These are phyloP conservation scores for Apiospora kogelbergensis DNA, from an alignment of 2,329 filamentous ascomycete genomes.

Conservation along the genomic window DNA sequence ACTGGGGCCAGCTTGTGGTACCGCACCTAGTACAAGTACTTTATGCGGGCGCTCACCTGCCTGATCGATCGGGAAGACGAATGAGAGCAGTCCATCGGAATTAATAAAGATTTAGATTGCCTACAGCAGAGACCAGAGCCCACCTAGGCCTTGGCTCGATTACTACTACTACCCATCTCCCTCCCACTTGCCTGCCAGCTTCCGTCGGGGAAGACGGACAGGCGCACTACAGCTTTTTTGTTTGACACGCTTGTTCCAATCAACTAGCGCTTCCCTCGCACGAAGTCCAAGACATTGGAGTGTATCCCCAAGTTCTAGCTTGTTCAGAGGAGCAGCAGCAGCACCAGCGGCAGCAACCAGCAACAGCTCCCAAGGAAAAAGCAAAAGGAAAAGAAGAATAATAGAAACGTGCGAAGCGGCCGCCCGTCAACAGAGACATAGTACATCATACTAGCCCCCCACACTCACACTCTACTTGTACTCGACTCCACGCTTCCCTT, in stretches of 20 bases:
- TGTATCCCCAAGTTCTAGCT: slow-evolving; percentile 21
- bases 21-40: slow-evolving; percentile 7
- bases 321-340: not conserved
- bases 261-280: slow-evolving; percentile 20
- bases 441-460: slow-evolving; percentile 18
- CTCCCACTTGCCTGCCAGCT: slow-evolving; percentile 8
- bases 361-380: slow-evolving; percentile 13
- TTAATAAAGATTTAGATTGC: slow-evolving; percentile 1
- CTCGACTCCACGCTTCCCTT: slow-evolving; percentile 13
- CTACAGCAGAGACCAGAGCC: not conserved
- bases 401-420: not conserved
- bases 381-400: not conserved
- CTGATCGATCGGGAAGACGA: slow-evolving; percentile 10
- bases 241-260: slow-evolving; percentile 23
- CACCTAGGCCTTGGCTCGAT: not conserved
- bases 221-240: slow-evolving; percentile 24
- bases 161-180: not conserved
- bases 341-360: not conserved
- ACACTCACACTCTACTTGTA: slow-evolving; percentile 14
- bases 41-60: slow-evolving; percentile 11
- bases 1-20: not conserved
- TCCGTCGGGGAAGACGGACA: slow-evolving; percentile 21
- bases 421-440: slow-evolving; percentile 8
- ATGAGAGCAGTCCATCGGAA: not conserved
- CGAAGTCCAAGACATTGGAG: slow-evolving; percentile 27